Base-by-base conservation (phyloP, 495 filamentous ascomycete genomes). In the Hypoxylon lenormandii region DNA sequence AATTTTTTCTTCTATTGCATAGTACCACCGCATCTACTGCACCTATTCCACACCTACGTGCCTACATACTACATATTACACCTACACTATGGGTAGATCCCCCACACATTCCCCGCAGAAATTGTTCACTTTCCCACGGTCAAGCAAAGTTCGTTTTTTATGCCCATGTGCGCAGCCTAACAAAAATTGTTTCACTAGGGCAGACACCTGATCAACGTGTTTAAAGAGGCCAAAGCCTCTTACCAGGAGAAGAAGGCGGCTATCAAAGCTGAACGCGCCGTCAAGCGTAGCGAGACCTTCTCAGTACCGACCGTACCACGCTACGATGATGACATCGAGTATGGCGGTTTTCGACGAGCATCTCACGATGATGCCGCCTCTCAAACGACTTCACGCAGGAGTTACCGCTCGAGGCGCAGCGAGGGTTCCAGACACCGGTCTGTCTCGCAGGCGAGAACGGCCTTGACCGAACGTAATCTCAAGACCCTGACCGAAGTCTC, bases 221-320 rank as follows among this genome's bases (percentile, higher is more conserved):
- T 95, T 83, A 93, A 89, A 77, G 91, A 97, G 60, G 93, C 93
- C 60, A 92, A 90, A 74, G 87, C 88, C 26, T 90, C 92, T 46
- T 97, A 97, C 76, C 85, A 87, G 45, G 92, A 96, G 72, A 87
- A 89, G 72, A 95, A 94, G 74, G 88, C 91, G 8, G 87, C 91
- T 66, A 82, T 93, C 66, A 85, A 87, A 73, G 87, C 90, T 11
- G 84, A 88, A 66, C 88, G 90, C 49, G 69, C 76, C 1, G 70
- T 82, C 60, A 74, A 72, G 53, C 76, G 81, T 13, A 74, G 77
- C 45, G 74, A 81, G 57, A 84, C 82, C 11, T 83, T 79, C 51
- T 79, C 83, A 57, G 72, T 76, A 45, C 50, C 65, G 15, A 48
- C 63, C 40, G 66, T 52, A 36, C 70, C 69, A 22, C 68, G 51